Evolutionary conservation across 163 green algal species (phyloP), one percentile per base, ranked within the genome.

Genomic region (Chlamydomonas reinhardtii): DNA sequence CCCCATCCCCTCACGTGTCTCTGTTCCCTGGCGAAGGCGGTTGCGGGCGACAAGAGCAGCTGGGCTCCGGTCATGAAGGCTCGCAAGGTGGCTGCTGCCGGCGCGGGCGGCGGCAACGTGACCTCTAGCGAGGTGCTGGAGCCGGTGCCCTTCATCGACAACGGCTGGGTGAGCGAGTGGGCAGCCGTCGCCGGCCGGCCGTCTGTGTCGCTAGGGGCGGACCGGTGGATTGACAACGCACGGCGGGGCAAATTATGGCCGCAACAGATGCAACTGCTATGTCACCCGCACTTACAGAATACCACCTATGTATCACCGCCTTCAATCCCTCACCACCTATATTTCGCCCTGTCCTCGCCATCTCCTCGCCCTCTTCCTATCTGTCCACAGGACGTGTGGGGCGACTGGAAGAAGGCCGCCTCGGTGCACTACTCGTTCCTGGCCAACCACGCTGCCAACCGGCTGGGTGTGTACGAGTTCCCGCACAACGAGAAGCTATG

Each of bases 341-440:
- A n/a, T n/a, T n/a, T n/a, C n/a, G n/a, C n/a, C n/a, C n/a, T n/a
- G n/a, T n/a, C n/a, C n/a, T n/a, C n/a, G n/a, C n/a, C n/a, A n/a
- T n/a, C n/a, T n/a, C n/a, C n/a, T n/a, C n/a, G n/a, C n/a, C n/a
- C n/a, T n/a, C n/a, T n/a, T n/a, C n/a, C n/a, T n/a, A n/a, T n/a
- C n/a, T n/a, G n/a, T n/a, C n/a, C n/a, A 8, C 48, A 56, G 48
- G 80, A 86, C 29, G 56, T 73, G 48, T 88, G 82, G 82, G 82
- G 73, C n/a, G 72, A 88, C 72, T 88, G 82, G 82, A 34, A 29
- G 25, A 43, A 59, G 25, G 82, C 71, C n/a, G 71, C 82, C 39
- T 74, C 48, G 31, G 72, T 83, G 56, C 82, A 88, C 73, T 88
- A 88, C 82, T 83, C 72, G 4, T 88, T 88, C 82, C 82, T 88